Evolutionary conservation across 495 filamentous ascomycete species (phyloP), one percentile per base, ranked within the genome.

Genomic region (Tuber calosporum): DNA sequence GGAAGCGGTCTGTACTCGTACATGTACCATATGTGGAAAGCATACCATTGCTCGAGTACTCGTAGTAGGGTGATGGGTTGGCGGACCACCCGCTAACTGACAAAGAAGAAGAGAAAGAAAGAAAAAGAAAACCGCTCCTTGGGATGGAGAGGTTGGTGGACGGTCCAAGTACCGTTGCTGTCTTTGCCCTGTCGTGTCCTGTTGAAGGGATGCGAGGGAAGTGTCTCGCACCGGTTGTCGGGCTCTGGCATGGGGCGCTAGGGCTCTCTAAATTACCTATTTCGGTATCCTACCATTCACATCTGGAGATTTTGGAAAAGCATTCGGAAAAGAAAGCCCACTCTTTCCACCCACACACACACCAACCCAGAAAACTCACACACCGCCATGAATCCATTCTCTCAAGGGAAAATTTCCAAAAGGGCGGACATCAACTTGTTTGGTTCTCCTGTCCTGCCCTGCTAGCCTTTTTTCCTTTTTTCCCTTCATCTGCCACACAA

Each of bases 201-300:
- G 53, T 62, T 62, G 26, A n/a, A 62, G 11, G 45, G 26, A 62
- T 62, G 53, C 53, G 53, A 62, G 53, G 17, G 53, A 62, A 62
- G 3, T 62, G 53, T 34, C 53, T 62, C 53, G 53, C 53, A 62
- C 53, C 53, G 53, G 53, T 62, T 62, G 53, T 62, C 53, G 53
- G 53, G 53, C 26, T 34, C 53, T 34, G 26, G 13, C 53, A 30
- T 34, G 26, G 26, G 53, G 53, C 53, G 53, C 53, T 62, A 11
- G 53, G 53, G 53, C 53, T 62, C 53, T 30, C 53, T 4, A 62
- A 34, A 62, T 62, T 62, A 4, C 26, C 30, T 19, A 62, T 62
- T 62, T 30, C 26, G 30, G 53, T 34, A 34, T 26, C 26, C 1
- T 26, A 34, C 26, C 53, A 13, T 62, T 62, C 53, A 7, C 26